Evolutionary conservation across 805 yeast species (phyloP).

Genomic region (Millerago galiae): DNA sequence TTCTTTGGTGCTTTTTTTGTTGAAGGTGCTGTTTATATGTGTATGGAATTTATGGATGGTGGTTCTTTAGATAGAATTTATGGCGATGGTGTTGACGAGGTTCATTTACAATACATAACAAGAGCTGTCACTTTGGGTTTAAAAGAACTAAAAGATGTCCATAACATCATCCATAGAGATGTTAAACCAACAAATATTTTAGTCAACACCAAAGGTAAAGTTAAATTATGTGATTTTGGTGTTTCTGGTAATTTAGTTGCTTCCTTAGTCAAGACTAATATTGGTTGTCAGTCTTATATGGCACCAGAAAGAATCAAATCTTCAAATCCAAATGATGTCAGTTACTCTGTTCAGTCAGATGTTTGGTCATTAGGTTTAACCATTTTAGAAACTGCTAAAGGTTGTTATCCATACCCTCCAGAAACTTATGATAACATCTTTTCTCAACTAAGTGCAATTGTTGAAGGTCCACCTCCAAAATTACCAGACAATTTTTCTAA

Average conservation of each 20-base stretch:
- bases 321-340: slow-evolving; percentile 61
- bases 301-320: slow-evolving; percentile 94
- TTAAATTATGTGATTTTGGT: slow-evolving; percentile 93
- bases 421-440: slow-evolving; percentile 88
- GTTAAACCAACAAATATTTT: slow-evolving; percentile 94
- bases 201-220: slow-evolving; percentile 75
- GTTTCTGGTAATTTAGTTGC: slow-evolving; percentile 94
- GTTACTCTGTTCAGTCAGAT: slow-evolving; percentile 91
- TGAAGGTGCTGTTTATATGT: slow-evolving; percentile 97
- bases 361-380: slow-evolving; percentile 92
- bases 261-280: slow-evolving; percentile 88
- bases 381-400: slow-evolving; percentile 81
- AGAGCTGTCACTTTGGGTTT: slow-evolving; percentile 77
- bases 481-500: slow-evolving; percentile 60
- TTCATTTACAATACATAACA: slow-evolving; percentile 71
- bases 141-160: slow-evolving; percentile 77
- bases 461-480: slow-evolving; percentile 90
- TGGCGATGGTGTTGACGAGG: slow-evolving; percentile 68
- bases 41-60: slow-evolving; percentile 97
- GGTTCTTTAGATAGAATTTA: slow-evolving; percentile 88
- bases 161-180: slow-evolving; percentile 91
- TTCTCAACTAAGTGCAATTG: slow-evolving; percentile 90
- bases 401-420: slow-evolving; percentile 93
- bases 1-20: slow-evolving; percentile 96
- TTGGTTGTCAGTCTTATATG: slow-evolving; percentile 98